Evolutionary conservation across 2,329 filamentous ascomycete genomes (phyloP).

Genomic region (Aureobasidium leucospermi): DNA sequence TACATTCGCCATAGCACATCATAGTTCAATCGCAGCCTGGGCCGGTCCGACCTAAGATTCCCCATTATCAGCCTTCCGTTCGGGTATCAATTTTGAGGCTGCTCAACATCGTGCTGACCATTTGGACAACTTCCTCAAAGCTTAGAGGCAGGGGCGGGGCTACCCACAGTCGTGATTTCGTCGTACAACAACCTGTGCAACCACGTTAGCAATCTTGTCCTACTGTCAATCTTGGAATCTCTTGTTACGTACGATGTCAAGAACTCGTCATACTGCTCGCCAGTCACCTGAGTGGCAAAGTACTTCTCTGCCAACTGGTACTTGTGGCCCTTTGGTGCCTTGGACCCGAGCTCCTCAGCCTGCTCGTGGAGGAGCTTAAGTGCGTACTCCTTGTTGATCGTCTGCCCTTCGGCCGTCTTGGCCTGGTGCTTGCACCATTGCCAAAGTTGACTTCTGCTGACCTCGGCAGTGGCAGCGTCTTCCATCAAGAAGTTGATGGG

Average conservation of each 20-base stretch:
- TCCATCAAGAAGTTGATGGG: conserved; percentile 99
- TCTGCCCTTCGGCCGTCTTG: conserved; percentile 78
- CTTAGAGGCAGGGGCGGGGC: conserved; percentile 49
- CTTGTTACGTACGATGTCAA: conserved; percentile 62
- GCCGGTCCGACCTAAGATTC: conserved; percentile 7
- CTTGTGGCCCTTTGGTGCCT: conserved; percentile 83
- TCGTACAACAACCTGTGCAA: conserved; percentile 69
- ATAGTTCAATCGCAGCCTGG: not conserved
- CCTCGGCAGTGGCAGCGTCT: conserved; percentile 94
- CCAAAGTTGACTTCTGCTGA: conserved; percentile 90
- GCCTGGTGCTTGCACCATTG: conserved; percentile 79
- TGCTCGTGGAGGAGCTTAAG: conserved; percentile 82
- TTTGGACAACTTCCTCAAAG: conserved; percentile 22
- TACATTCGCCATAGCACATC: not conserved
- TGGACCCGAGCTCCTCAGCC: conserved; percentile 63
- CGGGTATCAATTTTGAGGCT: conserved; percentile 3
- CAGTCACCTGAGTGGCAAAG: conserved; percentile 86
- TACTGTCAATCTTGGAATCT: not conserved
- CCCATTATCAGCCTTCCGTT: not conserved
- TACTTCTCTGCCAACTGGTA: conserved; percentile 85
- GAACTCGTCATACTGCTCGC: conserved; percentile 97
- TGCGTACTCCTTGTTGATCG: conserved; percentile 85
- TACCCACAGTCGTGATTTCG: conserved; percentile 71
- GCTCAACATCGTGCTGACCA: not conserved
- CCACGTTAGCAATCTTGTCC: conserved; percentile 17